Evolutionary conservation across 2,329 filamentous ascomycete species (phyloP).

Genomic region (Knufia petricola): DNA sequence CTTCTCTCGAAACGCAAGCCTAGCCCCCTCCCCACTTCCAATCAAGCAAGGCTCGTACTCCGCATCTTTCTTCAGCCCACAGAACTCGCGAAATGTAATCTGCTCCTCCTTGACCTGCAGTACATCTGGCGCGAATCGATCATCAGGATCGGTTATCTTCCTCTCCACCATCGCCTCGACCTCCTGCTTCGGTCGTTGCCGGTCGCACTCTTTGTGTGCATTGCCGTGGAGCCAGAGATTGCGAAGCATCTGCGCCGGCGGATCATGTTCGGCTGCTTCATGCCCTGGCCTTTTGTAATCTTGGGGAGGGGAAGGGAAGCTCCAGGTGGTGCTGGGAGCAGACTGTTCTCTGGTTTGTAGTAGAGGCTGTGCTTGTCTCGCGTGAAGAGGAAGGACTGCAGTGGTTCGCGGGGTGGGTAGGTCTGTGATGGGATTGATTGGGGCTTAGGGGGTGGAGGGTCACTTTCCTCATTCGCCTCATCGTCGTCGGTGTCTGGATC

Average conservation of each 20-base stretch:
- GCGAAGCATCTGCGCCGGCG: background rate
- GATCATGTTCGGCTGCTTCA: background rate
- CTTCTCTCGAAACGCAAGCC: constrained; percentile 17
- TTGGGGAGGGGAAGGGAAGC: background rate
- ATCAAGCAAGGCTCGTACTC: constrained; percentile 10
- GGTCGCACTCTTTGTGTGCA: constrained; percentile 14
- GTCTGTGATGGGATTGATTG: background rate
- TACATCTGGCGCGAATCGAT: background rate
- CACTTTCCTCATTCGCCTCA: background rate
- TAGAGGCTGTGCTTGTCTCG: background rate
- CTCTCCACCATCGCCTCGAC: constrained; percentile 10
- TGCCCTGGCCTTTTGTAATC: constrained; percentile 2
- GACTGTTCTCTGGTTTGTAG: background rate
- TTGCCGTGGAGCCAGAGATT: constrained; percentile 6
- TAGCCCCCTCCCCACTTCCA: constrained; percentile 7
- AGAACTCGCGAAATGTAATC: constrained; percentile 17
- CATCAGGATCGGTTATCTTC: constrained; percentile 2
- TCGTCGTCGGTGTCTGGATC: background rate
- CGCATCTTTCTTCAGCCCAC: constrained; percentile 12
- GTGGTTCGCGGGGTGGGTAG: background rate
- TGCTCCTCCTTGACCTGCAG: constrained; percentile 7
- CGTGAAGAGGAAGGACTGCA: background rate
- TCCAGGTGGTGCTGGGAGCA: too few species aligned
- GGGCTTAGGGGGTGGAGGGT: background rate
- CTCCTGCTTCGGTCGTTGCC: constrained; percentile 1